These are phyloP conservation scores for Backusella circina DNA, from an alignment of 192 early-diverging fungal genomes.

Conservation along the genomic window DNA sequence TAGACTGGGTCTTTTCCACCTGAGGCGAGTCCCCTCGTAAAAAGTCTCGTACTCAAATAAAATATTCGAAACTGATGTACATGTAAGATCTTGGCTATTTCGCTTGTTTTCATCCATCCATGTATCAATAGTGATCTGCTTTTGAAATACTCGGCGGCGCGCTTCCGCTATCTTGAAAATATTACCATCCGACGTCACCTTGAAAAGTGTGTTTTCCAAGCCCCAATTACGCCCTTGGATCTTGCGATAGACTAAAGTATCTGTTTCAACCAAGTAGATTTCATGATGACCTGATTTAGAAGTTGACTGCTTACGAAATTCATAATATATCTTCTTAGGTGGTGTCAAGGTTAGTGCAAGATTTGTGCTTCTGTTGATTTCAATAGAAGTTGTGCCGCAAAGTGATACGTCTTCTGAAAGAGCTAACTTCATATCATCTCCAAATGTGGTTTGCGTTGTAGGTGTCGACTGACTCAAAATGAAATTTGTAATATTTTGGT, in stretches of 20 bases:
- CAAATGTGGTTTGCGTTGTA: not conserved
- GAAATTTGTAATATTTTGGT: not conserved
- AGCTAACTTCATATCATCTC: not conserved
- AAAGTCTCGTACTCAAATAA: conserved; percentile 26
- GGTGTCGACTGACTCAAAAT: not conserved
- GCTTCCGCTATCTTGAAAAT: conserved; percentile 23
- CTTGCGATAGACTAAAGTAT: conserved; percentile 23
- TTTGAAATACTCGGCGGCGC: conserved; percentile 29
- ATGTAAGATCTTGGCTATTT: not conserved
- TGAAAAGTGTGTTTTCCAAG: conserved; percentile 29
- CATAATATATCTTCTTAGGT: not conserved
- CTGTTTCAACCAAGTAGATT: conserved; percentile 17
- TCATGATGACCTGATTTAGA: conserved; percentile 21
- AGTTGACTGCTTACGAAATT: conserved; percentile 20
- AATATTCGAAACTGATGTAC: conserved; percentile 4
- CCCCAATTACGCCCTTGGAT: conserved; percentile 31
- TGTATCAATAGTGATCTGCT: conserved; percentile 25
- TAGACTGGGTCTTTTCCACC: conserved; percentile 30
- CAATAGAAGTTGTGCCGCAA: not conserved
- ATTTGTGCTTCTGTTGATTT: not conserved
- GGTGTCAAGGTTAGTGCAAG: not conserved
- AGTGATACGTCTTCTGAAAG: not conserved
- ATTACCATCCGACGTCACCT: not conserved
- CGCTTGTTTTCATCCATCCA: not conserved
- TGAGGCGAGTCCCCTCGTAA: conserved; percentile 16